A percentile compares a stretch with the other conserved stretches of the same genome.
Conservation (phyloP, 345 rosid genomes). For the Camelina sativa region DNA sequence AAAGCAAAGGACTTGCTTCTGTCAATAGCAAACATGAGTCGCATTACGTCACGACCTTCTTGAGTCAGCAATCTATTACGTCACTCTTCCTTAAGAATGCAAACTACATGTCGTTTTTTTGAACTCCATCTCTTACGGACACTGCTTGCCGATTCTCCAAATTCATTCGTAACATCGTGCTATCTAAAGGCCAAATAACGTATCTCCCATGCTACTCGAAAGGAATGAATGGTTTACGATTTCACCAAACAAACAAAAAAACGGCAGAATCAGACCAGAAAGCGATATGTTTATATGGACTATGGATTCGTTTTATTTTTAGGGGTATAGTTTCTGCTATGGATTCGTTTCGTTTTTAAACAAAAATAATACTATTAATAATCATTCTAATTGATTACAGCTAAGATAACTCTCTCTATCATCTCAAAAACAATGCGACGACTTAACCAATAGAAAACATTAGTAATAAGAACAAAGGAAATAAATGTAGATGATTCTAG, state of each 20-base stretch:
- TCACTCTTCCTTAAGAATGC: not conserved
- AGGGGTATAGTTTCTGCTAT: slow-evolving; percentile 17
- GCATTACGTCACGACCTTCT: slow-evolving; percentile 15
- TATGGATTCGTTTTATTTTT: slow-evolving; percentile 28
- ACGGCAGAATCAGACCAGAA: slow-evolving; percentile 16
- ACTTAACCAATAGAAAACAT: slow-evolving; percentile 14
- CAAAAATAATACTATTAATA: slow-evolving; percentile 17
- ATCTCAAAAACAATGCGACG: slow-evolving; percentile 7
- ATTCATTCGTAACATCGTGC: slow-evolving; percentile 24
- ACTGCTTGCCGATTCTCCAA: not conserved
- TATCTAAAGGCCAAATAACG: slow-evolving; percentile 4
- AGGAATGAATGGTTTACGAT: slow-evolving; percentile 28
- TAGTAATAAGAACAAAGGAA: not conserved
- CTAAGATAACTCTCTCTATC: slow-evolving; percentile 16
- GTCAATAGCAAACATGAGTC: no score
- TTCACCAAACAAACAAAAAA: slow-evolving; percentile 2
- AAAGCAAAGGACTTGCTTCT: no score
- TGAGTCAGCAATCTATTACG: not conserved
- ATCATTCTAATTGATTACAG: slow-evolving; percentile 36
- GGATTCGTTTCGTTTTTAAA: slow-evolving; percentile 37
- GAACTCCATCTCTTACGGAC: not conserved
- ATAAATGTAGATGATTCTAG: slow-evolving; percentile 28
- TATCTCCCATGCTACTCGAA: not conserved
- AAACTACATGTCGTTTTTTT: slow-evolving; percentile 30
- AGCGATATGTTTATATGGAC: not conserved